Evolutionary conservation across 176 grass and related monocot species (phyloP).

Genomic region (Echinochloa phyllopogon): DNA sequence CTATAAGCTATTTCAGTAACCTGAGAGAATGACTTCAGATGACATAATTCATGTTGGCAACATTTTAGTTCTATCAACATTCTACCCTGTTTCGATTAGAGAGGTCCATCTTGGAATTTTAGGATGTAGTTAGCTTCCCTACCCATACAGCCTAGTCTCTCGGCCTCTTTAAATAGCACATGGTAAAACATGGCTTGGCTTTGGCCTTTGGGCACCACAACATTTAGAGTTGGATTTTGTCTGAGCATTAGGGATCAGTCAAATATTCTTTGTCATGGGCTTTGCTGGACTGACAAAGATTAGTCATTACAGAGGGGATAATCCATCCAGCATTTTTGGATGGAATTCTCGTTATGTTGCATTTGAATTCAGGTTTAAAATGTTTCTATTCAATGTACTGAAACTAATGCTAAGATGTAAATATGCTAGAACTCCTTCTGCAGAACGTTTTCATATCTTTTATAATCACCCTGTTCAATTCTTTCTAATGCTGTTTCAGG

Average conservation of each 20-base stretch:
- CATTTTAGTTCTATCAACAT: conserved; percentile 1
- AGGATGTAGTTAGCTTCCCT: not conserved
- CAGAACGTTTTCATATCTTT: conserved; percentile 23
- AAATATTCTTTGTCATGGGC: conserved; percentile 6
- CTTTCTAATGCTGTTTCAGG: conserved; percentile 56
- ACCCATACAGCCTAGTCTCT: not conserved
- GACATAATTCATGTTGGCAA: not conserved
- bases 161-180: not conserved
- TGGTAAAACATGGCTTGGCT: not conserved
- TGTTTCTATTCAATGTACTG: not conserved
- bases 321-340: not conserved
- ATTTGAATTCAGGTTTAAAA: conserved; percentile 27
- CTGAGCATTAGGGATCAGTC: not conserved
- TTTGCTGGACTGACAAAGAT: not conserved
- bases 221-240: not conserved
- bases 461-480: conserved; percentile 17
- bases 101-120: not conserved
- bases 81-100: not conserved
- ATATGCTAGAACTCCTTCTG: not conserved
- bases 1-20: conserved; percentile 27
- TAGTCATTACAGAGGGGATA: not conserved
- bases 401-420: conserved; percentile 3
- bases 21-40: not conserved
- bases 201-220: conserved; percentile 13
- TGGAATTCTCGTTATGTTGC: conserved; percentile 11